Conservation (phyloP, 2,329 filamentous ascomycete species). For the Exserohilum rostratum region DNA sequence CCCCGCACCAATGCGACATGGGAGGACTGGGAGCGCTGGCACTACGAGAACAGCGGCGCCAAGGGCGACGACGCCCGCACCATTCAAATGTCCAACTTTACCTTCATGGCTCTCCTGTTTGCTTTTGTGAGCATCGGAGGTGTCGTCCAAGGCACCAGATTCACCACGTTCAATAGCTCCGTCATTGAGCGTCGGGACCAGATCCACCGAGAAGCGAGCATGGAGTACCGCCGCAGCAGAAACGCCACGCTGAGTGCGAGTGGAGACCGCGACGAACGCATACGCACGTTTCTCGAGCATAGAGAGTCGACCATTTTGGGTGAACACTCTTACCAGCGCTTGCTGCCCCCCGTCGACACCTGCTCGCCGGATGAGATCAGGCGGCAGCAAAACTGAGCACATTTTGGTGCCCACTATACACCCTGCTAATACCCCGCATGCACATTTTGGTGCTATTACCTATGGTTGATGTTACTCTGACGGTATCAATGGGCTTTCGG, state of each 20-base stretch:
- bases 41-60: conserved; percentile 36
- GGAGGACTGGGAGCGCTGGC: conserved; percentile 88
- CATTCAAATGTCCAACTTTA: conserved; percentile 77
- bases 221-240: conserved; percentile 63
- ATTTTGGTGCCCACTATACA: conserved; percentile 14
- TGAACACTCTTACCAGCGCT: conserved; percentile 54
- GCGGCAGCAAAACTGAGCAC: conserved; percentile 29
- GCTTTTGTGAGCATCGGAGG: conserved; percentile 72
- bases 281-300: conserved; percentile 75
- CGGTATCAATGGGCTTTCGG: conserved; percentile 20
- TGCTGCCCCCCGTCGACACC: conserved; percentile 55
- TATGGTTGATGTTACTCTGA: conserved; percentile 6
- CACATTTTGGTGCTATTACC: conserved; percentile 19
- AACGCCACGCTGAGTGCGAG: conserved; percentile 56
- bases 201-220: conserved; percentile 70
- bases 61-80: conserved; percentile 51
- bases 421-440: conserved; percentile 7
- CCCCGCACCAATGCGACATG: conserved; percentile 83
- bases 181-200: conserved; percentile 71
- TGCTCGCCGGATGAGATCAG: conserved; percentile 53
- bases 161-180: conserved; percentile 65
- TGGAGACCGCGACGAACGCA: conserved; percentile 59
- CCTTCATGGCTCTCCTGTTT: conserved; percentile 76
- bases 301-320: conserved; percentile 48
- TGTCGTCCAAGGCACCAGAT: conserved; percentile 73